phyloP scores from a whole-genome alignment of 306 rosid species.

The Hippophae gyantsensis region DNA sequence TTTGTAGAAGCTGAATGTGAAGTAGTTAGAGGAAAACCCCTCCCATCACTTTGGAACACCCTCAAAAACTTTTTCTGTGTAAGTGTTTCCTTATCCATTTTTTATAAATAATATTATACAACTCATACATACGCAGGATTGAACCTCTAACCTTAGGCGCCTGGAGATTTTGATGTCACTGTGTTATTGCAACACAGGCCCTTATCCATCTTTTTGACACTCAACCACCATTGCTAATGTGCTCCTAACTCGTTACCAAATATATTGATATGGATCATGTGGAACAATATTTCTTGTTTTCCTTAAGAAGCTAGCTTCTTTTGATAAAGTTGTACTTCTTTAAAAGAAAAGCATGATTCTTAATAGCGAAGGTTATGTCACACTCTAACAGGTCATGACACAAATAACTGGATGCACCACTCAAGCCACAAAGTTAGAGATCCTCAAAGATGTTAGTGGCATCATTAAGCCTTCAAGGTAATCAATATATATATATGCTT shows the following conservation, averaged over 20 bases:
- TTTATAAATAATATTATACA: neutral
- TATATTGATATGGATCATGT: too few species aligned
- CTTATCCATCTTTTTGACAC: neutral
- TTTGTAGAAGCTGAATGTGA: constrained; percentile 16
- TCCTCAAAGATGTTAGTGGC: constrained; percentile 35
- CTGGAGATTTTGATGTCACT: too few species aligned
- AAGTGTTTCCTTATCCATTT: neutral
- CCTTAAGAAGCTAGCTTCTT: neutral
- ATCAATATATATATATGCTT: neutral
- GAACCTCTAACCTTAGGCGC: neutral
- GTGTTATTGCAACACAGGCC: too few species aligned
- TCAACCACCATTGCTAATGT: too few species aligned
- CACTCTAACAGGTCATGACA: constrained; percentile 23
- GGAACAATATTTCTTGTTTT: too few species aligned
- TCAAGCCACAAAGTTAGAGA: constrained; percentile 22
- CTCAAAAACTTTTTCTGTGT: constrained; percentile 1
- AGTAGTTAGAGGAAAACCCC: constrained; percentile 18
- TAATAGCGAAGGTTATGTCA: neutral
- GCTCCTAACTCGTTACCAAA: too few species aligned
- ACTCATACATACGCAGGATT: neutral
- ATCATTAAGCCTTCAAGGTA: constrained; percentile 48
- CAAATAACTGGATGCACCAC: constrained; percentile 18
- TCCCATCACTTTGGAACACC: constrained; percentile 18
- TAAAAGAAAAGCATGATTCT: neutral
- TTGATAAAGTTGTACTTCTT: neutral